Conservation (phyloP, 352 stramenopile genomes). For the Pythium vanterpoolii region DNA sequence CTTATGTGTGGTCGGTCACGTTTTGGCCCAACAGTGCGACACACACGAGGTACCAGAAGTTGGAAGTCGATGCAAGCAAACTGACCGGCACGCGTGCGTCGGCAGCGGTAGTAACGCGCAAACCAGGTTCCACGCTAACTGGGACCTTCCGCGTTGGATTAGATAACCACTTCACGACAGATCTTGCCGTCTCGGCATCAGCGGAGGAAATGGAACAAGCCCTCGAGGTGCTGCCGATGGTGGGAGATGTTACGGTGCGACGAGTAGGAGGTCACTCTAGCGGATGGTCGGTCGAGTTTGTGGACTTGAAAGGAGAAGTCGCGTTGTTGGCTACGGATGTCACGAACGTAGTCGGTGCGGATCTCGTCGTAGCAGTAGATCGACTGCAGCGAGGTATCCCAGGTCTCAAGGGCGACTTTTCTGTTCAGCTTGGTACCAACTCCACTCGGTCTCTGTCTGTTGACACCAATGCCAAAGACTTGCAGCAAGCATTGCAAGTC, state of each 20-base stretch:
- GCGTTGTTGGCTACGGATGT: conserved; percentile 17
- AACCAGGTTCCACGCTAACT: conserved; percentile 17
- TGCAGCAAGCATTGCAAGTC: background rate
- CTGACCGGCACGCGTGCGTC: conserved; percentile 21
- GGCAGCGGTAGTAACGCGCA: conserved; percentile 5
- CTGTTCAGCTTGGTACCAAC: background rate
- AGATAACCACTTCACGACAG: conserved; percentile 16
- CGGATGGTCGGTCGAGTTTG: conserved; percentile 30
- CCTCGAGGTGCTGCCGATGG: conserved; percentile 16
- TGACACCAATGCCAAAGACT: background rate
- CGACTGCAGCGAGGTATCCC: conserved; percentile 19
- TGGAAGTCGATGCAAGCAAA: conserved; percentile 22
- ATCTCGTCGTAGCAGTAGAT: conserved; percentile 1
- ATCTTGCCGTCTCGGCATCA: conserved; percentile 15
- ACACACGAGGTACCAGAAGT: conserved; percentile 17
- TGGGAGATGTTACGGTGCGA: conserved; percentile 18
- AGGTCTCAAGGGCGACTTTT: background rate
- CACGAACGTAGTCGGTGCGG: conserved; percentile 9
- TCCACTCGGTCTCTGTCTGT: background rate
- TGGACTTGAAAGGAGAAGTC: conserved; percentile 15
- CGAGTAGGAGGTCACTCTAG: conserved; percentile 2
- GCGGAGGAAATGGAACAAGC: conserved; percentile 26
- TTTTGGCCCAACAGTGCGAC: conserved; percentile 21
- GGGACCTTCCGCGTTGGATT: conserved; percentile 29
- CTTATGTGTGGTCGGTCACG: conserved; percentile 36